Evolutionary conservation across 2,329 filamentous ascomycete genomes (phyloP).

Genomic region (Alternaria triticimaculans): DNA sequence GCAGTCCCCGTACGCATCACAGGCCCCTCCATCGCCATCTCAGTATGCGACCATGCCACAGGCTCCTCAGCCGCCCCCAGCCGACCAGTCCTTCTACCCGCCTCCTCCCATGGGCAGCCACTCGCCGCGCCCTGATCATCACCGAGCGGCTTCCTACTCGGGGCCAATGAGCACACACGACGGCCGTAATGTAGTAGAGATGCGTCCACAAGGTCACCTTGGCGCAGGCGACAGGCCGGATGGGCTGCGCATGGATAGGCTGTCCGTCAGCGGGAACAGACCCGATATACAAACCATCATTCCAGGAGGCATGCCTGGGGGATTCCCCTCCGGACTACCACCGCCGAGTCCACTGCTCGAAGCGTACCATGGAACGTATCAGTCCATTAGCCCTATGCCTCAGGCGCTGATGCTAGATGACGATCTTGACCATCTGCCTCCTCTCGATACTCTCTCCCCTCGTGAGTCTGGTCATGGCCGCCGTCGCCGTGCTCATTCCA

Average conservation of each 20-base stretch:
- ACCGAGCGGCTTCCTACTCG: slow-evolving; percentile 30
- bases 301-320: slow-evolving; percentile 36
- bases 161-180: slow-evolving; percentile 30
- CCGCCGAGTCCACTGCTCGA: slow-evolving; percentile 87
- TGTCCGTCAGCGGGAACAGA: slow-evolving; percentile 56
- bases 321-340: slow-evolving; percentile 52
- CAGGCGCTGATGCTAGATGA: slow-evolving; percentile 70
- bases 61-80: slow-evolving; percentile 24
- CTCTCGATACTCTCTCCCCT: slow-evolving; percentile 42
- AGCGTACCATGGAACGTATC: slow-evolving; percentile 91
- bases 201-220: slow-evolving; percentile 46
- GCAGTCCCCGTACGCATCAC: slow-evolving; percentile 6
- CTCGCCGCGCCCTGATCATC: slow-evolving; percentile 34
- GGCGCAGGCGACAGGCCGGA: slow-evolving; percentile 37
- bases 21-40: slow-evolving; percentile 12
- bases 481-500: slow-evolving; percentile 40
- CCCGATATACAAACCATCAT: slow-evolving; percentile 49
- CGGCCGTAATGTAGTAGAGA: slow-evolving; percentile 50
- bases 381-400: slow-evolving; percentile 93
- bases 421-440: slow-evolving; percentile 56
- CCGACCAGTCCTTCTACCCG: slow-evolving; percentile 32
- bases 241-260: slow-evolving; percentile 54
- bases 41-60: slow-evolving; percentile 37
- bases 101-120: slow-evolving; percentile 41
- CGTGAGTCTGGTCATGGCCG: slow-evolving; percentile 38